Evolutionary conservation across 116 monocot species (phyloP).

Genomic region (Cymodocea nodosa): DNA sequence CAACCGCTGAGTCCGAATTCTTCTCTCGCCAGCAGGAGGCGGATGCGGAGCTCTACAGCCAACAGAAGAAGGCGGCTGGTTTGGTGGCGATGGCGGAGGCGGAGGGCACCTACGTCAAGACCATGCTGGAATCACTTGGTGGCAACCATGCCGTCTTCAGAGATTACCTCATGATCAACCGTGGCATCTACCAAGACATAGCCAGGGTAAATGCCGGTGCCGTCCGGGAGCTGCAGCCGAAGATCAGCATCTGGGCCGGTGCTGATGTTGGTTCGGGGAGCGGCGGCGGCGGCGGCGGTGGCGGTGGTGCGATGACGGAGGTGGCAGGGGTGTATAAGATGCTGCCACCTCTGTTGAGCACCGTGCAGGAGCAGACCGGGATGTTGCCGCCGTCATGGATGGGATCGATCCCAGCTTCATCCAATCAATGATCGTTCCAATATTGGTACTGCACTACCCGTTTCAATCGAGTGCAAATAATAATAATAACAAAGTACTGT

Average conservation of each 20-base stretch:
- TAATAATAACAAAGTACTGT: no score
- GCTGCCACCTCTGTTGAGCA: conserved; percentile 64
- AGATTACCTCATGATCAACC: conserved; percentile 64
- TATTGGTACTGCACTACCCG: no score
- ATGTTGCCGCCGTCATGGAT: no score
- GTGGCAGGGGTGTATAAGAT: conserved; percentile 66
- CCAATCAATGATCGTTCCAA: no score
- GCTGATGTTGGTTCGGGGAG: background rate
- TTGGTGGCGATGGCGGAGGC: conserved; percentile 44
- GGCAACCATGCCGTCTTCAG: conserved; percentile 46
- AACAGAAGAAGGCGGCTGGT: conserved; percentile 53
- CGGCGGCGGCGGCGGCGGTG: conserved; percentile 1
- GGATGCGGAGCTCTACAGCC: conserved; percentile 58
- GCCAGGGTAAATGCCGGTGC: conserved; percentile 54
- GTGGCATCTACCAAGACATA: conserved; percentile 46
- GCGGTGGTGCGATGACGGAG: conserved; percentile 48
- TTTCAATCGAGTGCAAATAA: no score
- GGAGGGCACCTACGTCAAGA: conserved; percentile 32
- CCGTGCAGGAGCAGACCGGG: conserved; percentile 72
- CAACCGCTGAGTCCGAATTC: conserved; percentile 32
- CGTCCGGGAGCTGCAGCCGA: conserved; percentile 48
- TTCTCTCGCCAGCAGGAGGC: conserved; percentile 50
- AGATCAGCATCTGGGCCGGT: conserved; percentile 63
- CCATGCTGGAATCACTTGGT: conserved; percentile 32
- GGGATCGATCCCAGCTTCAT: no score